Base-by-base conservation (phyloP, 768 basidiomycete genomes). In the Cyclocybe aegerita region DNA sequence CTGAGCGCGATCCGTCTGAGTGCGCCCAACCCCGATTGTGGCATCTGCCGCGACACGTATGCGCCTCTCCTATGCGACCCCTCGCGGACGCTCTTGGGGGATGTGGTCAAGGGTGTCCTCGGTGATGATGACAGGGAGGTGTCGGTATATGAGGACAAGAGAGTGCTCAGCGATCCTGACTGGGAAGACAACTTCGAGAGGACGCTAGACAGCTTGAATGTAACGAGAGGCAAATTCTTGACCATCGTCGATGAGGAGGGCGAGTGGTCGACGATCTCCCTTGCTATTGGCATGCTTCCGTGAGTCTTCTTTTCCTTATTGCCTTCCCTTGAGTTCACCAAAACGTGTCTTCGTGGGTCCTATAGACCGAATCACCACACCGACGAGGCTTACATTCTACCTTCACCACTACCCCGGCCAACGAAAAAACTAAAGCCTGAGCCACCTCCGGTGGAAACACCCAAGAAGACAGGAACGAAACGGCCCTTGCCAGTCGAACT, bases 131-230 rank as follows among this genome's bases (percentile, higher is more conserved):
- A 61, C 60, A 74, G 63, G 71, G 85, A 90, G 39, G 83, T 94
- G 9, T 88, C 83, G 57, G 87, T 95, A 33, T 91, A 86, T 60
- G 92, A 98, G 66, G 93, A 90, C 41, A 86, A 88, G 59, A 78
- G 94, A 39, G 69, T 99, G 39, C 70, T 99, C 48, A 88, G 84
- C 55, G 97, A 98, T 61, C 92, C 93, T 6, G 96, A 98, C 62
- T 96, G 89, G 78, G 88, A 92, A 40, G 95, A 98, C 60, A 98
- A 98, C 60, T 64, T 81, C 53, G 86, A 80, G 2, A 78, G 87
- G 53, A 93, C 91, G 41, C 65, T 99, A 57, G 88, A 83, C 56
- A 90, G 90, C 57, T 62, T 98, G 48, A 88, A 81, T 41, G 83
- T 96, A 31, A 82, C 79, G 0, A 71, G 86, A 48, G 93, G 95